Conservation (phyloP, 225 moss, liverwort and hornwort species). For the Sphagnum tenellum region DNA sequence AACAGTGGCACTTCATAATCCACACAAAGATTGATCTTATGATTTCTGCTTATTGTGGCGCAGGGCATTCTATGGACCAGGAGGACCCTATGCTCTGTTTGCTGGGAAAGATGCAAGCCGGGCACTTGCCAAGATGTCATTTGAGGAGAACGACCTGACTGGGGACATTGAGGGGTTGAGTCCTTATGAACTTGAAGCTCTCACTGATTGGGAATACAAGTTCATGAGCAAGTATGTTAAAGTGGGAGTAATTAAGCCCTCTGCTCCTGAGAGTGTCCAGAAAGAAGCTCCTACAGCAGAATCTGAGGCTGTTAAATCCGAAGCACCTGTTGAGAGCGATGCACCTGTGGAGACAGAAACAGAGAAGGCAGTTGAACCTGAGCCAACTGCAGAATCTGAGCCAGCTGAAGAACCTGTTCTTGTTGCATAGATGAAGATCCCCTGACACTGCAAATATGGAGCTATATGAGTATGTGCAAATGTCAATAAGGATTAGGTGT, state of each 20-base stretch:
- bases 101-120: slow-evolving; percentile 42
- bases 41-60: not conserved
- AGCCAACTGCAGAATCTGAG: too few relatives aligned
- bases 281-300: not conserved
- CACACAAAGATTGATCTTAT: too few relatives aligned
- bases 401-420: too few relatives aligned
- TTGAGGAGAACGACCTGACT: slow-evolving; percentile 31
- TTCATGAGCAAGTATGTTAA: slow-evolving; percentile 39
- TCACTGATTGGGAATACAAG: slow-evolving; percentile 36
- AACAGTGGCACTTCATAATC: too few relatives aligned
- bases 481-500: too few relatives aligned
- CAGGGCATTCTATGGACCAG: slow-evolving; percentile 39
- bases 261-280: not conserved
- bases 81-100: slow-evolving; percentile 26
- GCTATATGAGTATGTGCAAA: too few relatives aligned
- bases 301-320: too few relatives aligned
- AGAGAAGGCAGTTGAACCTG: too few relatives aligned
- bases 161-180: slow-evolving; percentile 25
- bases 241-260: slow-evolving; percentile 25
- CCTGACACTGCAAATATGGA: too few relatives aligned
- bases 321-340: too few relatives aligned
- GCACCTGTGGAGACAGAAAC: too few relatives aligned
- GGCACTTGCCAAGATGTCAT: slow-evolving; percentile 48
- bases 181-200: slow-evolving; percentile 22
- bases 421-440: too few relatives aligned